Conservation (phyloP, 2,329 filamentous ascomycete genomes). For the Amylocarpus encephaloides region DNA sequence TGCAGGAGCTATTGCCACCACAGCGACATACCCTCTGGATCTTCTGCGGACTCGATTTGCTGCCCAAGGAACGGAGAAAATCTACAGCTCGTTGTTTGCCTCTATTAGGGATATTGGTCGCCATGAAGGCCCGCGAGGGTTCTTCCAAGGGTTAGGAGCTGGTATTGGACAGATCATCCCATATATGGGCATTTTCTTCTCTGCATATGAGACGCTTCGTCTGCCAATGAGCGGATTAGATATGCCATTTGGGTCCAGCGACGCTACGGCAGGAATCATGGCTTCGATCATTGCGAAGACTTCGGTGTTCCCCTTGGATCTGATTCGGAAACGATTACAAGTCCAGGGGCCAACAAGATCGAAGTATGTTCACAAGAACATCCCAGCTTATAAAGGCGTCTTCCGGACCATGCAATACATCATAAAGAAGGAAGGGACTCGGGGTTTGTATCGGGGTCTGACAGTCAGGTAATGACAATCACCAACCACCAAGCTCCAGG, state of each 20-base stretch:
- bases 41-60: conserved; percentile 90
- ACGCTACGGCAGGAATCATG: conserved; percentile 74
- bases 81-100: conserved; percentile 67
- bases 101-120: conserved; percentile 67
- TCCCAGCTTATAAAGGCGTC: conserved; percentile 72
- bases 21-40: conserved; percentile 85
- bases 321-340: conserved; percentile 87
- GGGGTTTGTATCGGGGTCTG: conserved; percentile 82
- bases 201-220: conserved; percentile 73
- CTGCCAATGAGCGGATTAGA: conserved; percentile 48
- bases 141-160: conserved; percentile 81
- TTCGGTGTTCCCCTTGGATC: conserved; percentile 84
- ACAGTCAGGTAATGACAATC: conserved; percentile 51
- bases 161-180: conserved; percentile 84
- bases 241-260: conserved; percentile 67
- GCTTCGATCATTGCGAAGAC: conserved; percentile 83
- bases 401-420: conserved; percentile 62
- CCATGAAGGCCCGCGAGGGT: conserved; percentile 71
- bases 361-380: conserved; percentile 77
- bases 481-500: not conserved
- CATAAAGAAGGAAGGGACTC: conserved; percentile 62
- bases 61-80: conserved; percentile 74
- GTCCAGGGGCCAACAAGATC: conserved; percentile 83
- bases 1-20: conserved; percentile 77
- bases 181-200: conserved; percentile 96